Conservation (phyloP, 331 rosid species). For the Acacia pycnantha region DNA sequence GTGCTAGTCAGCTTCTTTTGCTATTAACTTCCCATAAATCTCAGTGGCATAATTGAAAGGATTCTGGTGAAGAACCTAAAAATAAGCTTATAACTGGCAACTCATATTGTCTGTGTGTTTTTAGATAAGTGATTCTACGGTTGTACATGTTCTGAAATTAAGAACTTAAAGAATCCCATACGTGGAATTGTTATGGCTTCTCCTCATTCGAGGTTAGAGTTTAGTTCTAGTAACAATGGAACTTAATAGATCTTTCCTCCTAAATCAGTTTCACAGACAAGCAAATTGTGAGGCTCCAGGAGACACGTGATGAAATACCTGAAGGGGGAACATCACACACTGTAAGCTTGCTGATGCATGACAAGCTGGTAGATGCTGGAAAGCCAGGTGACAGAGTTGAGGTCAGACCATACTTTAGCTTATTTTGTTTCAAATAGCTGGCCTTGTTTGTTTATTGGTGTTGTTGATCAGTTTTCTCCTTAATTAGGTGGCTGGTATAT, state of each 20-base stretch:
- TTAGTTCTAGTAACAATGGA: conserved; percentile 8
- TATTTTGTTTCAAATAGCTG: conserved; percentile 7
- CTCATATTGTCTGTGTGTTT: neutral
- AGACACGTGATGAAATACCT: conserved; percentile 97
- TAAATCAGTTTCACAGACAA: conserved; percentile 79
- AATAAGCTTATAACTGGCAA: neutral
- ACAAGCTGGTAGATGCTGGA: conserved; percentile 89
- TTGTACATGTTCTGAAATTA: neutral
- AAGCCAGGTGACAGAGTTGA: conserved; percentile 98
- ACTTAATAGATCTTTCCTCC: conserved; percentile 19
- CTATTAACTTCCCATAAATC: neutral
- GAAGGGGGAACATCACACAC: conserved; percentile 99
- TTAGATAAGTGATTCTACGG: neutral
- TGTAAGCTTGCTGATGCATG: conserved; percentile 94
- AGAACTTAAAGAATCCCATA: neutral
- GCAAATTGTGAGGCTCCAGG: conserved; percentile 97
- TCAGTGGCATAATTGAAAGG: neutral
- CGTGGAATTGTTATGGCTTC: neutral
- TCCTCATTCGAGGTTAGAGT: neutral
- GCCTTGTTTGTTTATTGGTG: conserved; percentile 19
- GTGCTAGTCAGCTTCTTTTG: neutral
- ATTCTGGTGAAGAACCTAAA: conserved; percentile 18
- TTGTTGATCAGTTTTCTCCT: conserved; percentile 24
- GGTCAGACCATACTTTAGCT: conserved; percentile 47
- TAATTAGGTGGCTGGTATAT: conserved; percentile 83